A percentile compares a stretch with the other conserved stretches of the same genome.
Conservation (phyloP, 805 yeast species). For the Nakazawaea pomicola region DNA sequence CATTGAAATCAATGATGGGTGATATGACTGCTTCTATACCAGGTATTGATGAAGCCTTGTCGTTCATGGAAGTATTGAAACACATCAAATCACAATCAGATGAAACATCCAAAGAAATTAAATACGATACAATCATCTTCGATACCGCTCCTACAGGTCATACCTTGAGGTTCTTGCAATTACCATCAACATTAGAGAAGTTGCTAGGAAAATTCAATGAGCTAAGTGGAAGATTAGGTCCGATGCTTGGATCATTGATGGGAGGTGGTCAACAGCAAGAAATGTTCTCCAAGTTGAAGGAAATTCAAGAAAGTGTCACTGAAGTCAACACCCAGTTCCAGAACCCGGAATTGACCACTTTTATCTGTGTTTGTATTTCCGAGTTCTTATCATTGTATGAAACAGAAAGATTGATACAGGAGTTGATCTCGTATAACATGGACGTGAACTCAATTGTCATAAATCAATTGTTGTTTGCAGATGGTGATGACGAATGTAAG, state of each 20-base stretch:
- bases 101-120: constrained; percentile 25
- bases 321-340: constrained; percentile 94
- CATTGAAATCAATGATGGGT: constrained; percentile 71
- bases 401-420: constrained; percentile 97
- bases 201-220: constrained; percentile 84
- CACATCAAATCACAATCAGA: constrained; percentile 76
- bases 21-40: constrained; percentile 95
- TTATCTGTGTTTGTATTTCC: constrained; percentile 94
- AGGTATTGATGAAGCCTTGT: constrained; percentile 96
- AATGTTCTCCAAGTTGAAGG: constrained; percentile 72
- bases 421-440: constrained; percentile 88
- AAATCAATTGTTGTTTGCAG: constrained; percentile 89
- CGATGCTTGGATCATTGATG: constrained; percentile 75
- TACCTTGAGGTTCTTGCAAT: constrained; percentile 88
- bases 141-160: constrained; percentile 99
- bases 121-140: constrained; percentile 85
- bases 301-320: constrained; percentile 71
- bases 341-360: constrained; percentile 92
- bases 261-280: constrained; percentile 59
- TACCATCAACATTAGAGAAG: constrained; percentile 89
- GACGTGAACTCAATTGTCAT: constrained; percentile 96
- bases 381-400: constrained; percentile 95
- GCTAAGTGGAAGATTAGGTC: constrained; percentile 82
- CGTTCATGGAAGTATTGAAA: constrained; percentile 96
- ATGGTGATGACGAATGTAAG: constrained; percentile 68